These are phyloP conservation scores for Termitomyces sp. DNA, from an alignment of 768 basidiomycete species.

Conservation along the genomic window DNA sequence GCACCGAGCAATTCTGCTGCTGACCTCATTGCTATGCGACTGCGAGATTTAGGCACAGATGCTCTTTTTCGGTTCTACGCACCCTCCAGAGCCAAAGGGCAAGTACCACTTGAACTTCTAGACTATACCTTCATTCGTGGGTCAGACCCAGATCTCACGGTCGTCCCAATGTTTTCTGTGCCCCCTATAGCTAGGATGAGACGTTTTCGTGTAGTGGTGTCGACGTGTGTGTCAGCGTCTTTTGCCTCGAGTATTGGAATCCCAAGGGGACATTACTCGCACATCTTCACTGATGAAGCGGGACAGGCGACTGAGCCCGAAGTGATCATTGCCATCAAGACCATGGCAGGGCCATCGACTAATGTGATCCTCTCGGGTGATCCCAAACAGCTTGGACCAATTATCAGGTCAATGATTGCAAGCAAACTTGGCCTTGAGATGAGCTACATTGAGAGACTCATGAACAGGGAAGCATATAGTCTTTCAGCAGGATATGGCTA, in stretches of 20 bases:
- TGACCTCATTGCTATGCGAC: conserved; percentile 50
- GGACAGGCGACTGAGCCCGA: conserved; percentile 74
- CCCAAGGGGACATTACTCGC: conserved; percentile 56
- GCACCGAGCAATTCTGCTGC: conserved; percentile 68
- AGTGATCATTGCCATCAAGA: conserved; percentile 58
- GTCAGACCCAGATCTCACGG: no score
- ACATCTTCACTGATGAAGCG: conserved; percentile 72
- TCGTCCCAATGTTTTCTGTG: conserved; percentile 35
- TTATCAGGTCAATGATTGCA: conserved; percentile 58
- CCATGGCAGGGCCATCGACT: conserved; percentile 48
- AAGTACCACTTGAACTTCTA: conserved; percentile 42
- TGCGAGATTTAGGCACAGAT: conserved; percentile 28
- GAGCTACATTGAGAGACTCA: conserved; percentile 62
- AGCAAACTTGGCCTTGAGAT: conserved; percentile 51
- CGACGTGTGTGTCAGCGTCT: conserved; percentile 63
- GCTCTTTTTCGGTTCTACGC: conserved; percentile 57
- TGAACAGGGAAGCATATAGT: conserved; percentile 43
- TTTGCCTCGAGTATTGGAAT: conserved; percentile 55
- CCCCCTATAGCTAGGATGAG: conserved; percentile 34
- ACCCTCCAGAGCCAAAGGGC: conserved; percentile 39
- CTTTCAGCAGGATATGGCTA: conserved; percentile 25
- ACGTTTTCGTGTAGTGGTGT: conserved; percentile 52
- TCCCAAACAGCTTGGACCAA: conserved; percentile 69
- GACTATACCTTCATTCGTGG: conserved; percentile 35
- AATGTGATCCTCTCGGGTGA: conserved; percentile 67